A percentile compares a stretch with the other conserved stretches of the same genome.
Conservation (phyloP, 768 basidiomycete genomes). For the Suillus paluster region DNA sequence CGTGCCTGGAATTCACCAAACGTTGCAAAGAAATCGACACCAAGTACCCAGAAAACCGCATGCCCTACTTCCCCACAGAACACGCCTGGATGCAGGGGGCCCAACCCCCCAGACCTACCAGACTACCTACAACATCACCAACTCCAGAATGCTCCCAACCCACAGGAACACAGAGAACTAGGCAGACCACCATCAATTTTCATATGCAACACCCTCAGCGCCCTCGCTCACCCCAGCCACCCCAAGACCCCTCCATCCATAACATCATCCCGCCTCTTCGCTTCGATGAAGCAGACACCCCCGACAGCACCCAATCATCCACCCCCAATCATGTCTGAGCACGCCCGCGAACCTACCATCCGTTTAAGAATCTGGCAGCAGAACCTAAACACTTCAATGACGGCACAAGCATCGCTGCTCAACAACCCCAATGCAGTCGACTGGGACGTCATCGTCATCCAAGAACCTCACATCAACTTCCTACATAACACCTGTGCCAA, state of each 20-base stretch:
- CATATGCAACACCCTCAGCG: too few relatives aligned
- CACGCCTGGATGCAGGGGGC: conserved; percentile 14
- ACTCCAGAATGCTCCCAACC: too few relatives aligned
- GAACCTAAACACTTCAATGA: conserved; percentile 30
- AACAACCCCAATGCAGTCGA: background rate
- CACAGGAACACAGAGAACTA: too few relatives aligned
- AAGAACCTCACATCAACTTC: conserved; percentile 6
- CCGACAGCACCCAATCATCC: background rate
- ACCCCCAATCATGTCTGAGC: background rate
- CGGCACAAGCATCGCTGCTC: conserved; percentile 20
- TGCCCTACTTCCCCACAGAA: conserved; percentile 20
- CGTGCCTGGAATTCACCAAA: conserved; percentile 14
- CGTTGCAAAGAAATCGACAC: background rate
- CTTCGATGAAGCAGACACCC: background rate
- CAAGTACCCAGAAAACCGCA: conserved; percentile 12
- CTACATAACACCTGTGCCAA: background rate
- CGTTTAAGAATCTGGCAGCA: conserved; percentile 29
- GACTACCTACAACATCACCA: too few relatives aligned
- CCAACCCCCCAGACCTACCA: background rate
- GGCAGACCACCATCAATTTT: too few relatives aligned
- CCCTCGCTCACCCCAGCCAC: too few relatives aligned
- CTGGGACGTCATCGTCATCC: conserved; percentile 2
- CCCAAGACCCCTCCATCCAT: too few relatives aligned
- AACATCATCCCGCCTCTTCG: too few relatives aligned
- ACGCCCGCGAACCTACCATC: too few relatives aligned